phyloP scores from a whole-genome alignment of 148 eudicot species.

The Salicornia ramosissima region DNA sequence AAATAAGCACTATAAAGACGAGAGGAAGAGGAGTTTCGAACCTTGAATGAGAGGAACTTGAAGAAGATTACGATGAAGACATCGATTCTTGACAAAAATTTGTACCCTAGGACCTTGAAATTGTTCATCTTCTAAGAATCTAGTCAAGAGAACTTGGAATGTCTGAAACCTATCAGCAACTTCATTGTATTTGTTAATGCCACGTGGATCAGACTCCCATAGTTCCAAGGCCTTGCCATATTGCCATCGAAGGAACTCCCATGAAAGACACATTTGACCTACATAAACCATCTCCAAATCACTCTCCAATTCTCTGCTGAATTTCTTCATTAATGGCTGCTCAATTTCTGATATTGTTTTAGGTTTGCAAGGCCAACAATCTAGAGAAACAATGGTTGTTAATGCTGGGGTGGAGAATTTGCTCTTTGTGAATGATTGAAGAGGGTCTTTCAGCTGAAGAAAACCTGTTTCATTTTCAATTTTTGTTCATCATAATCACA shows the following conservation, averaged over 20 bases:
- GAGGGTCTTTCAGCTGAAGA: conserved; percentile 78
- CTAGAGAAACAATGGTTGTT: conserved; percentile 47
- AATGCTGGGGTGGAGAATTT: conserved; percentile 38
- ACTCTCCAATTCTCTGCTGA: conserved; percentile 54
- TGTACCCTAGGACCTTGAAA: conserved; percentile 82
- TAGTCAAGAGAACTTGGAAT: conserved; percentile 80
- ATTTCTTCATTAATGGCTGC: conserved; percentile 57
- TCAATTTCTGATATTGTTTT: conserved; percentile 25
- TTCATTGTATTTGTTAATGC: conserved; percentile 49
- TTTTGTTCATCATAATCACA: background rate
- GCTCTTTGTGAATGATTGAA: conserved; percentile 40
- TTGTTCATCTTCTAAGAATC: conserved; percentile 78
- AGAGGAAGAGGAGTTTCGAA: no score
- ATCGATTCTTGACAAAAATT: conserved; percentile 62
- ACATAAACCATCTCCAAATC: conserved; percentile 83
- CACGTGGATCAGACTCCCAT: conserved; percentile 72
- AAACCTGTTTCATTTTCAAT: conserved; percentile 42
- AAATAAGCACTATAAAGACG: no score
- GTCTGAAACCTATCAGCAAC: conserved; percentile 91
- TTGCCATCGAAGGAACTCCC: conserved; percentile 94
- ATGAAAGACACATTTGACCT: conserved; percentile 92
- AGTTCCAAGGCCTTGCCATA: conserved; percentile 80
- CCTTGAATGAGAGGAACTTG: conserved; percentile 93
- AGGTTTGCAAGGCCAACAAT: conserved; percentile 40
- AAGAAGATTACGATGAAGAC: conserved; percentile 63